Percentiles rank a stretch among this genome's conserved stretches.
Conservation (phyloP, 345 rosid genomes). For the Sonneratia alba region DNA sequence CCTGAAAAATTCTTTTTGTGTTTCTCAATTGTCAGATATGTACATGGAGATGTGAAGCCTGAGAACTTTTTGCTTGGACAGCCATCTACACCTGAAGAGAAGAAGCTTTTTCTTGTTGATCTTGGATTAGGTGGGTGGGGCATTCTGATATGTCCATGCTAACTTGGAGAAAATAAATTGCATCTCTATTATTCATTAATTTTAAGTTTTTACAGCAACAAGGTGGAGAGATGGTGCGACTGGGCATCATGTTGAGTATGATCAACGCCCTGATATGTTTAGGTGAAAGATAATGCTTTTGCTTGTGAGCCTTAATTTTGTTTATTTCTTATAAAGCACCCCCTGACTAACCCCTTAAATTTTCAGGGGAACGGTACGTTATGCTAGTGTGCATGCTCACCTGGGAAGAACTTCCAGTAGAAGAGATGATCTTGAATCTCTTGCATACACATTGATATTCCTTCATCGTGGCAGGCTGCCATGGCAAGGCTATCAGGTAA, state of each 20-base stretch:
- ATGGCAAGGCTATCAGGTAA: conserved; percentile 99
- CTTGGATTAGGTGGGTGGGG: conserved; percentile 68
- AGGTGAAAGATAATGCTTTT: conserved; percentile 33
- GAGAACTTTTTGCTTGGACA: conserved; percentile 93
- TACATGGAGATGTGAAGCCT: conserved; percentile 97
- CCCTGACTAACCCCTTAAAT: conserved; percentile 5
- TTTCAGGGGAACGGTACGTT: conserved; percentile 90
- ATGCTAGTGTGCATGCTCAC: conserved; percentile 98
- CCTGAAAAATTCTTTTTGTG: background rate
- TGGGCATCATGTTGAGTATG: conserved; percentile 89
- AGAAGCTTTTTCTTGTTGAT: conserved; percentile 85
- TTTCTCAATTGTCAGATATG: conserved; percentile 47
- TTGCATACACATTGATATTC: conserved; percentile 90
- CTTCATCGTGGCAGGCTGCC: conserved; percentile 94
- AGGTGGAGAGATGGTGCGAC: conserved; percentile 76
- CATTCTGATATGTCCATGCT: background rate
- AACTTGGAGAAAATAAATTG: background rate
- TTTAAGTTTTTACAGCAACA: conserved; percentile 50
- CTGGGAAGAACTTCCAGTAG: conserved; percentile 96
- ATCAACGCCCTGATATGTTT: conserved; percentile 98
- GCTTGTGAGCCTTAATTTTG: background rate
- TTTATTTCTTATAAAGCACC: background rate
- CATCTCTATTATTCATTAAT: conserved; percentile 4
- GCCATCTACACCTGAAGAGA: conserved; percentile 77
- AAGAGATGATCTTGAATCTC: conserved; percentile 97